These are phyloP conservation scores for Aureobasidium zeae DNA, from an alignment of 2,329 filamentous ascomycete genomes.

Conservation along the genomic window DNA sequence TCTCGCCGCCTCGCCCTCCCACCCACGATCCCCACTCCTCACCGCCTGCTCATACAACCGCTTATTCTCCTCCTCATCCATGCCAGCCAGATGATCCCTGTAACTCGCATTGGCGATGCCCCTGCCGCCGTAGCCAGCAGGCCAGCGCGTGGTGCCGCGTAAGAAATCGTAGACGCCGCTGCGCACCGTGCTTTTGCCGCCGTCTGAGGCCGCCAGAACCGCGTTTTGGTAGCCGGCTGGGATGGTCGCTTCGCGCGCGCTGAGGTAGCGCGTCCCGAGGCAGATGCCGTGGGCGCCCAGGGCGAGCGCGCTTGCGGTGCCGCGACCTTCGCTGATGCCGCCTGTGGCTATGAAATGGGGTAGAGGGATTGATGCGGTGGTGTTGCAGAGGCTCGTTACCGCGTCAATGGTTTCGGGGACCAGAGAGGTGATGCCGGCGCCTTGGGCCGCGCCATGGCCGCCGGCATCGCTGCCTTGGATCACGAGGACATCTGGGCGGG, in stretches of 20 bases:
- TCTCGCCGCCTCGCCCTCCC: slow-evolving; percentile 42
- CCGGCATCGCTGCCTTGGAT: slow-evolving; percentile 56
- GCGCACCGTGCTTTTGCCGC: slow-evolving; percentile 41
- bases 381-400: slow-evolving; percentile 25
- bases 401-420: slow-evolving; percentile 49
- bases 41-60: slow-evolving; percentile 39
- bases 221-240: slow-evolving; percentile 38
- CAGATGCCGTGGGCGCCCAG: slow-evolving; percentile 46
- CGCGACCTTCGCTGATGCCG: slow-evolving; percentile 47
- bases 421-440: slow-evolving; percentile 47
- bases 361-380: slow-evolving; percentile 18
- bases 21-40: slow-evolving; percentile 40
- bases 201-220: slow-evolving; percentile 40
- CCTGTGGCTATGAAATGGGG: slow-evolving; percentile 44
- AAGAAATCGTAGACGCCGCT: slow-evolving; percentile 45
- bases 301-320: slow-evolving; percentile 44
- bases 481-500: slow-evolving; percentile 48
- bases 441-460: slow-evolving; percentile 50
- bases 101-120: slow-evolving; percentile 49
- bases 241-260: slow-evolving; percentile 38
- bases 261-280: slow-evolving; percentile 57
- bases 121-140: slow-evolving; percentile 46
- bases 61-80: slow-evolving; percentile 35
- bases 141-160: slow-evolving; percentile 50
- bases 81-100: slow-evolving; percentile 30